Percentiles rank a stretch among this genome's conserved stretches.
Conservation (phyloP, 2,329 filamentous ascomycete species). For the Ceratocystis huliohia region DNA sequence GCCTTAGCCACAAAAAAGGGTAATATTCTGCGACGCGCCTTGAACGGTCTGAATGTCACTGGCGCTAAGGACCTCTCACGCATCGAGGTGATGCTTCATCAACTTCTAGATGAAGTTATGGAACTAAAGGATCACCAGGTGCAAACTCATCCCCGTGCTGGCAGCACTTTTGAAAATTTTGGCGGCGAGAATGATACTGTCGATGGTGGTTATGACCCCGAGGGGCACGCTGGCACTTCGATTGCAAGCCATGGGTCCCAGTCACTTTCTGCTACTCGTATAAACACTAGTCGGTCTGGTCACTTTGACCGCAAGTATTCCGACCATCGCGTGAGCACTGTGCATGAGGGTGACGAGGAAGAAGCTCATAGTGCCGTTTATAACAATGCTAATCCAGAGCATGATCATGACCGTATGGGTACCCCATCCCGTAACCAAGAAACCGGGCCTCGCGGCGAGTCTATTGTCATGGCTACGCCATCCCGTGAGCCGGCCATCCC, state of each 20-base stretch:
- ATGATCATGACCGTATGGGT: constrained; percentile 27
- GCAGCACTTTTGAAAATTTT: constrained; percentile 55
- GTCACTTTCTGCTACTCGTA: constrained; percentile 4
- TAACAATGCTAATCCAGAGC: constrained; percentile 31
- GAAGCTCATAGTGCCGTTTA: constrained; percentile 32
- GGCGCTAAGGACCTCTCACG: constrained; percentile 76
- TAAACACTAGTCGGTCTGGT: constrained; percentile 59
- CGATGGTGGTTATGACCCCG: constrained; percentile 57
- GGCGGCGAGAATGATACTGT: constrained; percentile 59
- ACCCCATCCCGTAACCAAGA: constrained; percentile 9
- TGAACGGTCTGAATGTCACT: constrained; percentile 80
- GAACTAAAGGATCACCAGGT: constrained; percentile 51
- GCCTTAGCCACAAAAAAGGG: constrained; percentile 62
- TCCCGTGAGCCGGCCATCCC: constrained; percentile 16
- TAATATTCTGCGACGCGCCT: constrained; percentile 85
- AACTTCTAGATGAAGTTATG: constrained; percentile 84
- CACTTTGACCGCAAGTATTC: constrained; percentile 51
- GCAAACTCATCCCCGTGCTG: constrained; percentile 37
- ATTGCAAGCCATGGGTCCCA: constrained; percentile 40
- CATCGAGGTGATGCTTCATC: constrained; percentile 85
- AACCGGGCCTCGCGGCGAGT: constrained; percentile 16
- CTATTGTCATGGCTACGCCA: constrained; percentile 14
- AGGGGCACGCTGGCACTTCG: constrained; percentile 22
- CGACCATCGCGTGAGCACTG: constrained; percentile 78
- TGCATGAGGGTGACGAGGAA: constrained; percentile 72